Evolutionary conservation across 106 monocot species (phyloP).

Genomic region (Cymbidium sinense): DNA sequence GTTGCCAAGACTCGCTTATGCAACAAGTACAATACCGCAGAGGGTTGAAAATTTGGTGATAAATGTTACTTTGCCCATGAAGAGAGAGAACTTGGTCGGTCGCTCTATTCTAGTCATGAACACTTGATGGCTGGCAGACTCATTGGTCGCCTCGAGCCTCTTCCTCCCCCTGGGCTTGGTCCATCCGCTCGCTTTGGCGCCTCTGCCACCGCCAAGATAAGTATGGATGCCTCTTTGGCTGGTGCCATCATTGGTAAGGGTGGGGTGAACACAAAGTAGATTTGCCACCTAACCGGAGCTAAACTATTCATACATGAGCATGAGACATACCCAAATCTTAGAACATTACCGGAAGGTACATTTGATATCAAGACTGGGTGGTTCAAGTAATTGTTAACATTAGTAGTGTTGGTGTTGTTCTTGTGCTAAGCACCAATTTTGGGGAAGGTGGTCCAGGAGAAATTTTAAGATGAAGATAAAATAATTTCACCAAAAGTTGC

Average conservation of each 20-base stretch:
- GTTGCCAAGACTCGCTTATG: conserved; percentile 25
- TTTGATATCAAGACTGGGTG: conserved; percentile 64
- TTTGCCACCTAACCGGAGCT: conserved; percentile 55
- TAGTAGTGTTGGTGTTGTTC: conserved; percentile 13
- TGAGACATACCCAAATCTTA: conserved; percentile 50
- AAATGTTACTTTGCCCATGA: conserved; percentile 50
- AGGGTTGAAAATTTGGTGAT: conserved; percentile 48
- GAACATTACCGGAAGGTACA: conserved; percentile 64
- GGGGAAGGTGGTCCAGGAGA: conserved; percentile 6
- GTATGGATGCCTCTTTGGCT: conserved; percentile 63
- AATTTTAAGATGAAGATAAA: conserved; percentile 61
- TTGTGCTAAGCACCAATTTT: not conserved
- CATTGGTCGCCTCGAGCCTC: conserved; percentile 21
- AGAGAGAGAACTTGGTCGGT: conserved; percentile 29
- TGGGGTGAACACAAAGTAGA: conserved; percentile 69
- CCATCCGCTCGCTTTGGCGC: conserved; percentile 39
- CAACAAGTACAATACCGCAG: conserved; percentile 33
- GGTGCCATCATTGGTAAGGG: conserved; percentile 80
- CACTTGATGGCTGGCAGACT: not conserved
- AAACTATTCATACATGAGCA: conserved; percentile 65
- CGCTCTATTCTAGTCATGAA: not conserved
- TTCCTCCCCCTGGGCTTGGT: conserved; percentile 8
- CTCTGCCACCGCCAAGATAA: conserved; percentile 74
- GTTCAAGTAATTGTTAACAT: conserved; percentile 56
- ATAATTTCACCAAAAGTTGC: conserved; percentile 58